phyloP scores from a whole-genome alignment of 306 rosid species.

The Citrullus colocynthis region DNA sequence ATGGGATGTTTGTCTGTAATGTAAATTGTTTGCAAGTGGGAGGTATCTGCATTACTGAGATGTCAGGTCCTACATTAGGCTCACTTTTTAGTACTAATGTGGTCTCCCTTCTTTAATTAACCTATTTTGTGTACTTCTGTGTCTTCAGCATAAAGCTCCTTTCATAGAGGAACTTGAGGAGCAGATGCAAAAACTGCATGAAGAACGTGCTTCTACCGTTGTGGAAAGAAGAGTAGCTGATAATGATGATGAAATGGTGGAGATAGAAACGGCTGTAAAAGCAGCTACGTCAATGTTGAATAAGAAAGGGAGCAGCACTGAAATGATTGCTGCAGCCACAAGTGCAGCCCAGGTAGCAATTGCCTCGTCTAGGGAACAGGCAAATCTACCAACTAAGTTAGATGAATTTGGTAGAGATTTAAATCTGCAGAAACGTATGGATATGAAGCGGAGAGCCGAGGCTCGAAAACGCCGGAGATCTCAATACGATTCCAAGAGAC shows the following conservation, averaged over 20 bases:
- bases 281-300: slow-evolving; percentile 61
- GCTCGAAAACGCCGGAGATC: slow-evolving; percentile 41
- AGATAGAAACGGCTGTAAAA: slow-evolving; percentile 76
- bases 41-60: not conserved
- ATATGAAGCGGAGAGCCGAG: slow-evolving; percentile 55
- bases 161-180: slow-evolving; percentile 92
- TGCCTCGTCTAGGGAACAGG: slow-evolving; percentile 52
- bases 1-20: not conserved
- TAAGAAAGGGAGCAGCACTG: slow-evolving; percentile 52
- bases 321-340: slow-evolving; percentile 45
- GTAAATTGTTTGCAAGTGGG: not conserved
- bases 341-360: slow-evolving; percentile 75
- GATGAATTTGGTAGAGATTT: slow-evolving; percentile 92
- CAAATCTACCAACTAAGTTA: slow-evolving; percentile 57
- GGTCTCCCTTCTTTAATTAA: not conserved
- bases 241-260: slow-evolving; percentile 68
- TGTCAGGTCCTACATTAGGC: not conserved
- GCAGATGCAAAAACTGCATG: slow-evolving; percentile 72
- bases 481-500: slow-evolving; percentile 33
- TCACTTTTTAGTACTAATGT: not conserved
- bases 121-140: not conserved
- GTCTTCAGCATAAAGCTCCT: slow-evolving; percentile 75
- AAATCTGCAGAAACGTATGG: slow-evolving; percentile 76
- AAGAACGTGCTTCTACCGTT: slow-evolving; percentile 64
- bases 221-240: slow-evolving; percentile 58